Evolutionary conservation across 2,329 filamentous ascomycete species (phyloP).

Genomic region (Ophiostoma tasmaniense): DNA sequence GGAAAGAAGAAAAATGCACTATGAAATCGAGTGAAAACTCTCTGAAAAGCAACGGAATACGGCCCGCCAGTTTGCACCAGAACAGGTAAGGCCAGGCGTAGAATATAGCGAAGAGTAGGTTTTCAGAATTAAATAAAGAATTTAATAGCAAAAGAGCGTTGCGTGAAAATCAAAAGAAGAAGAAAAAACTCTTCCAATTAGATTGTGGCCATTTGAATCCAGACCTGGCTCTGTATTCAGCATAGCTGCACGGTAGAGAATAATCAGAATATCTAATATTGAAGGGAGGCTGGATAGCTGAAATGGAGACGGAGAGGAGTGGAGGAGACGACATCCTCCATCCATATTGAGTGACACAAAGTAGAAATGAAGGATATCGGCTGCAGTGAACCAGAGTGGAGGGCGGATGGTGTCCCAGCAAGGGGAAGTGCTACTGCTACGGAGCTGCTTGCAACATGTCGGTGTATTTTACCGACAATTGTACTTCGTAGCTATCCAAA

Average conservation of each 20-base stretch:
- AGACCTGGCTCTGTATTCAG: neutral
- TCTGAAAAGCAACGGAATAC: neutral
- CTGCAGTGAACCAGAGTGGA: neutral
- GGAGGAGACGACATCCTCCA: no score
- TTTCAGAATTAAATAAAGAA: neutral
- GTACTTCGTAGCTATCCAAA: neutral
- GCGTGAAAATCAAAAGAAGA: neutral
- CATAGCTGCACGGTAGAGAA: neutral
- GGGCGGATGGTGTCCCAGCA: no score
- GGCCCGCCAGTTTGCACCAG: neutral
- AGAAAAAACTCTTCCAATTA: neutral
- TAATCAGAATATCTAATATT: no score
- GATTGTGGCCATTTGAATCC: constrained; percentile 1
- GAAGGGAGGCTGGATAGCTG: neutral
- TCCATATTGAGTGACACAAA: no score
- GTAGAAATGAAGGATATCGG: neutral
- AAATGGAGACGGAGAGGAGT: no score
- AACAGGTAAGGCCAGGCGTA: neutral
- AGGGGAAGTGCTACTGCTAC: neutral
- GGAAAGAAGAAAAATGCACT: neutral
- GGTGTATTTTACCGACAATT: neutral
- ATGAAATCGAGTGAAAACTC: no score
- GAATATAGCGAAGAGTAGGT: neutral
- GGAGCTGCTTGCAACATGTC: neutral
- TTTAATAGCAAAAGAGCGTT: neutral